These are phyloP conservation scores for Taxillus chinensis DNA, from an alignment of 164 flowering plant genomes.

Conservation along the genomic window DNA sequence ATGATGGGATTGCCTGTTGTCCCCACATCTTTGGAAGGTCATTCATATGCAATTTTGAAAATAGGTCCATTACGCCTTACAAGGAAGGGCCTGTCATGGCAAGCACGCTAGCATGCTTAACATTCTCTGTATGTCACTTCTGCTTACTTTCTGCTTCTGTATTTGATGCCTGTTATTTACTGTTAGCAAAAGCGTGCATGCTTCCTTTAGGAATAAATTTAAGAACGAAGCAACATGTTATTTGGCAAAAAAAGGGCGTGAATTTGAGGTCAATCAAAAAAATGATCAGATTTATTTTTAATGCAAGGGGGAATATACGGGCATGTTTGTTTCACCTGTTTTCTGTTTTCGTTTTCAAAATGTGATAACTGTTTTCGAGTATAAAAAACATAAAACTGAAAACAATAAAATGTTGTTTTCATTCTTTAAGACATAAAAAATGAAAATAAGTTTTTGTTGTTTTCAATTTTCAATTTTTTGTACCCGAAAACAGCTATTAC, in stretches of 20 bases:
- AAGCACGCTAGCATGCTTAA: conserved; percentile 80
- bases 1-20: conserved; percentile 54
- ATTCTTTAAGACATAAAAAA: too few relatives aligned
- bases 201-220: not conserved
- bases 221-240: too few relatives aligned
- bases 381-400: too few relatives aligned
- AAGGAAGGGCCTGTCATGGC: conserved; percentile 85
- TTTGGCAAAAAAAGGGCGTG: not conserved
- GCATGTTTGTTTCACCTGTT: too few relatives aligned
- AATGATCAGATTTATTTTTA: too few relatives aligned
- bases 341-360: too few relatives aligned
- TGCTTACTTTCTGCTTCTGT: conserved; percentile 1
- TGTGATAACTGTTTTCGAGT: too few relatives aligned
- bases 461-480: too few relatives aligned
- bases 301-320: not conserved
- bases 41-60: conserved; percentile 67
- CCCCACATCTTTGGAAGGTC: conserved; percentile 60
- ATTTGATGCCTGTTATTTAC: not conserved
- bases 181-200: not conserved
- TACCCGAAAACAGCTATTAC: too few relatives aligned
- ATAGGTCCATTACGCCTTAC: conserved; percentile 83
- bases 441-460: too few relatives aligned
- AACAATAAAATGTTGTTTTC: too few relatives aligned
- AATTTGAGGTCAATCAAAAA: not conserved
- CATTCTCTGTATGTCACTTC: conserved; percentile 59